Base-by-base conservation (phyloP, 1,139 yeast genomes). In the Taphrina confusa region DNA sequence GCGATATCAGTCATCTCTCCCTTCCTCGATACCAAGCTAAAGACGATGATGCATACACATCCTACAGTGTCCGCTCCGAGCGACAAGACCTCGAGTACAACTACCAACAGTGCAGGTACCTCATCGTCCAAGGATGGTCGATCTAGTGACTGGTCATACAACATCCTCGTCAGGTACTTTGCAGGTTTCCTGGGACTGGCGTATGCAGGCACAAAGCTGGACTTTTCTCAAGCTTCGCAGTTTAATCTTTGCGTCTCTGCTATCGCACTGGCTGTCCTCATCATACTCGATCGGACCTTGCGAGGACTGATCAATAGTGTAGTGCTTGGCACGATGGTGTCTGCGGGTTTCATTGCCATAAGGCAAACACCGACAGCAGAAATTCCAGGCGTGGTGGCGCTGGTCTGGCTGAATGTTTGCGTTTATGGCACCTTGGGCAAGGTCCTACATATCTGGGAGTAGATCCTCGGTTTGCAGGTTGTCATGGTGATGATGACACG, bases 111-210 rank as follows among this genome's bases (percentile, higher is more conserved):
- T 4, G 14, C 31, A 42, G 25, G 47, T 14, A 40, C 42, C 12
- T 20, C 34, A 20, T 31, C 52, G 11, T 3, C 30, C 5, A 14
- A 34, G n/a, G 16, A 34, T 14, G 36, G 18, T 6, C 22, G 34
- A 14, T 14, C 34, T 3, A 45, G 16, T 11, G 31, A 27, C 31
- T 45, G 37, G 47, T 36, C 49, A 1, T 44, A 34, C 44, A 54
- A 36, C 16, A 18, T 44, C 14, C 16, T 54, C 9, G 28, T 54
- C 3, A 34, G 58, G 16, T 54, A 54, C 20, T 54, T 54, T 30
- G 58, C 58, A 4, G 58, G 58, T 20, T 44, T 54, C 25, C 51
- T 54, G 11, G 58, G 58, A 4, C 44, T 54, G 12, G 51, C 58
- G 4, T 44, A 44, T 31, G 58, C 58, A 2, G 58, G 58, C 5